phyloP scores from a whole-genome alignment of 1,284 basidiomycete species.

The Testicularia cyperi region DNA sequence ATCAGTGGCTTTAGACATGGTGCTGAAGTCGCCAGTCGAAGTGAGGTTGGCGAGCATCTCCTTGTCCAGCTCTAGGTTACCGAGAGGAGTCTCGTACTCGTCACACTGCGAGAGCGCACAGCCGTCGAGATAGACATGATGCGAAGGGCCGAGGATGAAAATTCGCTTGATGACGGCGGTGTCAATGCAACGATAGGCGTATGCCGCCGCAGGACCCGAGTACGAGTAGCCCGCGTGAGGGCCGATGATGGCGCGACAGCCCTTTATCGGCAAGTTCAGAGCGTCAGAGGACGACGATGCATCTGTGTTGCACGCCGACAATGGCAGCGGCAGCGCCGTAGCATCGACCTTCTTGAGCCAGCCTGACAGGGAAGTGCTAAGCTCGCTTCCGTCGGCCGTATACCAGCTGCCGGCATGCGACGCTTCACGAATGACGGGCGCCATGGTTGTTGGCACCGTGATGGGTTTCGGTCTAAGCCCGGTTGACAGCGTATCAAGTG shows the following conservation, averaged over 20 bases:
- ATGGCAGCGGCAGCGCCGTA: conserved; percentile 4
- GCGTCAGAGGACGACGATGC: conserved; percentile 15
- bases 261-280: conserved; percentile 70
- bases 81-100: conserved; percentile 82
- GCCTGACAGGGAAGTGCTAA: conserved; percentile 12
- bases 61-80: conserved; percentile 75
- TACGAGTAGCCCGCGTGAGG: conserved; percentile 97
- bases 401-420: conserved; percentile 94
- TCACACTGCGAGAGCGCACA: conserved; percentile 80
- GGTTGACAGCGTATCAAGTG: too few relatives aligned
- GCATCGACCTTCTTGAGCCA: conserved; percentile 22
- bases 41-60: conserved; percentile 72
- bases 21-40: conserved; percentile 71
- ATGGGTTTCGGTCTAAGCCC: too few relatives aligned
- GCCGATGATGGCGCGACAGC: conserved; percentile 90
- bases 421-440: conserved; percentile 62
- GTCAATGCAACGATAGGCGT: conserved; percentile 90
- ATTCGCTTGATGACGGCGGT: conserved; percentile 77
- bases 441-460: conserved; percentile 15
- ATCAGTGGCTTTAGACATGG: conserved; percentile 72
- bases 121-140: conserved; percentile 82
- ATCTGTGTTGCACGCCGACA: conserved; percentile 15
- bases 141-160: conserved; percentile 92
- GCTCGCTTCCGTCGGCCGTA: conserved; percentile 67
- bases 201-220: conserved; percentile 89